Evolutionary conservation across 2,329 filamentous ascomycete species (phyloP), one percentile per base, ranked within the genome.

Genomic region (Nemania sp.): DNA sequence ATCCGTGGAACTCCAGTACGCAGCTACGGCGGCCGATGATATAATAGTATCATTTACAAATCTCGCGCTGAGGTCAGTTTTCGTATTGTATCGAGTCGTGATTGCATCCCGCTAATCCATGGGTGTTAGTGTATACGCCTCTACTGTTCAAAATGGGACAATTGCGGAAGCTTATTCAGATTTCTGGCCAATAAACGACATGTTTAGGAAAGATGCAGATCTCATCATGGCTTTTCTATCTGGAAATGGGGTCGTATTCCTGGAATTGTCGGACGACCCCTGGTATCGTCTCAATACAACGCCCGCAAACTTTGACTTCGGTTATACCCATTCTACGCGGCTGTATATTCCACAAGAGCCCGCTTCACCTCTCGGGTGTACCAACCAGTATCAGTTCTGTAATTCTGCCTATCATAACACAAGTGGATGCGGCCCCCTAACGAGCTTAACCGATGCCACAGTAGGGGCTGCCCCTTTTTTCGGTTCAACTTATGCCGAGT

Each of bases 141-240:
- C 47, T 5, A 18, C 27, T 32, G 41, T 58, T 18, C 2, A 5
- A 1, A 52, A 52, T 24, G 4, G n/a, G 41, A 41, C 32, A 20
- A 45, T 29, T 24, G 10, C 18, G 15, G 4, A 10, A 24, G 20
- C 11, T 26, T 4, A 11, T 29, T 51, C 61, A 10, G 2, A 8
- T n/a, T 64, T 64, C 26, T 10, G 18, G 2, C 61, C 61, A 0
- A 43, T 52, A 3, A 18, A 35, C n/a, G n/a, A 35, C 1, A 5
- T 64, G 8, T 10, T 15, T 11, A 10, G 61, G 10, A 15, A 22
- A 3, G 61, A 64, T 13, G 61, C 49, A 7, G 61, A 64, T 74
- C 10, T 66, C 72, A 18, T 59, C 73, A 5, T 10, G 68, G 3
- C n/a, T 58, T 2, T 77, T 72, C 1, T 74, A 64, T 58, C 35